These are phyloP conservation scores for Lactarius sp. DNA, from an alignment of 768 basidiomycete species.

Conservation along the genomic window DNA sequence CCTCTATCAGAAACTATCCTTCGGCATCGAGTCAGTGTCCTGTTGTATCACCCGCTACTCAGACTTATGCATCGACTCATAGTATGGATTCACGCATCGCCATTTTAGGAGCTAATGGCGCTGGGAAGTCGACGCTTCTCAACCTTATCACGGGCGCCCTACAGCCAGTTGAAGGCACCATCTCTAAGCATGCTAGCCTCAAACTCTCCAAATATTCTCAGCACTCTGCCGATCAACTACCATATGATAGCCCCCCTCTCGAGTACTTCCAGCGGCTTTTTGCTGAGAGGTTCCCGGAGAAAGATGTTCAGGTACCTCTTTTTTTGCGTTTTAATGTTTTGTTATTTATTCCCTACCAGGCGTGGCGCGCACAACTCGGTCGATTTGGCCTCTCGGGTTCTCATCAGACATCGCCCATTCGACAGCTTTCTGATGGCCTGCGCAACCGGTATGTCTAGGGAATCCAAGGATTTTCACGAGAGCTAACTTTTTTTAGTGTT, in stretches of 20 bases:
- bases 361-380: conserved; percentile 92
- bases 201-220: conserved; percentile 99
- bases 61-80: conserved; percentile 13
- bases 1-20: conserved; percentile 83
- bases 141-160: conserved; percentile 83
- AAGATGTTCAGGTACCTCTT: conserved; percentile 61
- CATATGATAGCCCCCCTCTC: conserved; percentile 84
- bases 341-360: conserved; percentile 40
- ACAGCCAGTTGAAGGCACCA: conserved; percentile 76
- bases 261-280: conserved; percentile 91
- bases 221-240: conserved; percentile 97
- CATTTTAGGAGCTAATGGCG: conserved; percentile 94
- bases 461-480: conserved; percentile 1
- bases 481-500: conserved; percentile 47
- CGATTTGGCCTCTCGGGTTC: conserved; percentile 92
- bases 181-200: conserved; percentile 83
- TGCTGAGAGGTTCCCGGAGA: conserved; percentile 82
- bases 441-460: conserved; percentile 72
- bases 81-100: conserved; percentile 95
- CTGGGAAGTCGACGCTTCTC: conserved; percentile 89
- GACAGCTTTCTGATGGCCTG: conserved; percentile 91
- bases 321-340: conserved; percentile 8
- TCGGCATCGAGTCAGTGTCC: conserved; percentile 87
- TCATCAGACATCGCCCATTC: conserved; percentile 93
- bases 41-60: neutral